These are phyloP conservation scores for Exophiala alcalophila DNA, from an alignment of 2,329 filamentous ascomycete genomes.

Conservation along the genomic window DNA sequence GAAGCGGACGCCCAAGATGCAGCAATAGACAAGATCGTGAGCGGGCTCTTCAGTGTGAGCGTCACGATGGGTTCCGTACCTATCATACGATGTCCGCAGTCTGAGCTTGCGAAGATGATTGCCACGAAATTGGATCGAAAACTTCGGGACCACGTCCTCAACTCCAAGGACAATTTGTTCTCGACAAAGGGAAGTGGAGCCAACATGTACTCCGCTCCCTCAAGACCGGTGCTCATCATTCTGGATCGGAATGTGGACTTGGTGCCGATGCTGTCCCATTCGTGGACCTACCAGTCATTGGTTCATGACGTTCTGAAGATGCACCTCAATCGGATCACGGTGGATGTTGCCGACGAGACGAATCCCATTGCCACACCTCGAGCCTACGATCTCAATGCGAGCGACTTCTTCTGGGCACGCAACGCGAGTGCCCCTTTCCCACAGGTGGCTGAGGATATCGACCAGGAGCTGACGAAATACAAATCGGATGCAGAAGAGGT, in stretches of 20 bases:
- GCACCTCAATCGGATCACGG: slow-evolving; percentile 89
- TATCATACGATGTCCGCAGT: slow-evolving; percentile 91
- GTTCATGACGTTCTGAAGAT: slow-evolving; percentile 75
- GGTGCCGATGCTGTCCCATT: slow-evolving; percentile 98
- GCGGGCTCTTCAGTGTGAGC: slow-evolving; percentile 93
- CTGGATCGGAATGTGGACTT: slow-evolving; percentile 94
- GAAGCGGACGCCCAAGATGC: slow-evolving; percentile 85
- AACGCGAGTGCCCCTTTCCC: slow-evolving; percentile 90
- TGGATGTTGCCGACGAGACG: slow-evolving; percentile 74
- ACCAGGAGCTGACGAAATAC: slow-evolving; percentile 87
- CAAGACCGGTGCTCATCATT: slow-evolving; percentile 84
- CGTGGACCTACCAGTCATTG: slow-evolving; percentile 83
- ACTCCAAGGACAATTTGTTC: slow-evolving; percentile 97
- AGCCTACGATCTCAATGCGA: slow-evolving; percentile 82
- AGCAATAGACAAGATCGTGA: slow-evolving; percentile 87
- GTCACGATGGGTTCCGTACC: slow-evolving; percentile 98
- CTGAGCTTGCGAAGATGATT: slow-evolving; percentile 89
- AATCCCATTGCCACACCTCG: slow-evolving; percentile 73
- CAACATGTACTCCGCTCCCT: slow-evolving; percentile 57
- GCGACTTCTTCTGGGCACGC: slow-evolving; percentile 94
- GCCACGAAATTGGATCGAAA: slow-evolving; percentile 92
- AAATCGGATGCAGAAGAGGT: slow-evolving; percentile 93
- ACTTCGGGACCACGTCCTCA: slow-evolving; percentile 90
- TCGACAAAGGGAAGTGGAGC: slow-evolving; percentile 62
- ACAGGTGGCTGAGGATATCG: slow-evolving; percentile 93